Conservation (phyloP, 2,329 filamentous ascomycete genomes). For the Pestalotiopsis sp. region DNA sequence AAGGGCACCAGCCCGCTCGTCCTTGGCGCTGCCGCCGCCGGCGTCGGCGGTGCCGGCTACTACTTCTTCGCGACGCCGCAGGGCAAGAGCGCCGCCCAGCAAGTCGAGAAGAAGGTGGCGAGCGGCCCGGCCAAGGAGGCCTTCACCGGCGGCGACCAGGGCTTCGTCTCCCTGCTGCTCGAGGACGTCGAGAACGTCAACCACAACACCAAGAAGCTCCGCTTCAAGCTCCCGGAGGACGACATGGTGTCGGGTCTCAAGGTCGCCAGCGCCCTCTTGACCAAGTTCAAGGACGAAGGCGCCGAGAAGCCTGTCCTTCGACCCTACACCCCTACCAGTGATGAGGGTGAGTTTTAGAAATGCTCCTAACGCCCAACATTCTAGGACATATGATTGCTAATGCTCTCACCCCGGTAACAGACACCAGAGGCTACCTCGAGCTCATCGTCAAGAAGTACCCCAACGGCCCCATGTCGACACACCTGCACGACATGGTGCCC, state of each 20-base stretch:
- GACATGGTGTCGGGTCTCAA: slow-evolving; percentile 82
- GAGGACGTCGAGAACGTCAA: slow-evolving; percentile 79
- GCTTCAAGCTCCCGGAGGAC: slow-evolving; percentile 82
- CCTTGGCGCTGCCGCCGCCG: slow-evolving; percentile 61
- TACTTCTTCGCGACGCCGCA: slow-evolving; percentile 57
- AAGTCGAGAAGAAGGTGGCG: slow-evolving; percentile 56
- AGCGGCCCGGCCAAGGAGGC: slow-evolving; percentile 47
- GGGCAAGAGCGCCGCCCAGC: slow-evolving; percentile 46
- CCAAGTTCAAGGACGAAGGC: slow-evolving; percentile 85
- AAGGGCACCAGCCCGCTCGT: slow-evolving; percentile 61
- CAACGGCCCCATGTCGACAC: slow-evolving; percentile 85
- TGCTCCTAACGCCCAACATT: not conserved
- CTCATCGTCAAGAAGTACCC: slow-evolving; percentile 92
- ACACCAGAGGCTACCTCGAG: slow-evolving; percentile 77
- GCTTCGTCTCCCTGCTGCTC: slow-evolving; percentile 81
- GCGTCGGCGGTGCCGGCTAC: slow-evolving; percentile 57
- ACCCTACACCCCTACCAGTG: slow-evolving; percentile 90
- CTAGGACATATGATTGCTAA: not conserved
- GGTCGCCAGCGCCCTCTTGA: slow-evolving; percentile 84
- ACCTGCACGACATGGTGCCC: slow-evolving; percentile 80
- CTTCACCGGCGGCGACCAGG: slow-evolving; percentile 85
- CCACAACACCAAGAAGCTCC: slow-evolving; percentile 92
- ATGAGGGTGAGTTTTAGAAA: slow-evolving; percentile 63
- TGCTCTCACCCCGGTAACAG: slow-evolving; percentile 41
- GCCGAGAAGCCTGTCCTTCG: slow-evolving; percentile 85